Conservation (phyloP, 2,329 filamentous ascomycete species). For the Fusarium odoratissimum region DNA sequence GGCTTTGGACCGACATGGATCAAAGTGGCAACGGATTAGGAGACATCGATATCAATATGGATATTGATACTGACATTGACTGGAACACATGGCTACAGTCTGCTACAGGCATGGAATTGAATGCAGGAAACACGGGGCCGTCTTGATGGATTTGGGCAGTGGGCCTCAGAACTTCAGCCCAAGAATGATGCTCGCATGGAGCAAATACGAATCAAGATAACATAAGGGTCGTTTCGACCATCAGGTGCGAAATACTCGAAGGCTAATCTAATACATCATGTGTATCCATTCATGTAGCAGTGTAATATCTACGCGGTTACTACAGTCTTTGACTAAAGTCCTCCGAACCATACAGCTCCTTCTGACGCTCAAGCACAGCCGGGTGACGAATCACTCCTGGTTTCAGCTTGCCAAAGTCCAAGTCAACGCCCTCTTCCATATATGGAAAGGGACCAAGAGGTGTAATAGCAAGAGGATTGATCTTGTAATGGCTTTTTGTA, state of each 20-base stretch:
- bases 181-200: background rate
- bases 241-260: background rate
- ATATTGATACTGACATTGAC: conserved; percentile 48
- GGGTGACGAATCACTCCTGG: conserved; percentile 41
- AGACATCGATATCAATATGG: conserved; percentile 45
- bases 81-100: conserved; percentile 54
- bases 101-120: conserved; percentile 47
- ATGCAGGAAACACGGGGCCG: background rate
- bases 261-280: fast-evolving
- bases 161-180: background rate
- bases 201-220: background rate
- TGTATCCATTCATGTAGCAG: background rate
- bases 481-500: conserved; percentile 43
- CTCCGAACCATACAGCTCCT: conserved; percentile 31
- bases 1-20: conserved; percentile 51
- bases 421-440: conserved; percentile 35
- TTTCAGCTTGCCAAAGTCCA: conserved; percentile 36
- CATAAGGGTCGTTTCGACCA: too few relatives aligned
- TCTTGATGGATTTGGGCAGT: background rate
- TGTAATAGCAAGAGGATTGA: conserved; percentile 45
- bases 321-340: background rate
- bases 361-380: conserved; percentile 40
- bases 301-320: fast-evolving
- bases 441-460: conserved; percentile 44
- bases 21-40: conserved; percentile 46